These are phyloP conservation scores for Chlamydomonas reinhardtii DNA, from an alignment of 163 green algal species.

Conservation along the genomic window DNA sequence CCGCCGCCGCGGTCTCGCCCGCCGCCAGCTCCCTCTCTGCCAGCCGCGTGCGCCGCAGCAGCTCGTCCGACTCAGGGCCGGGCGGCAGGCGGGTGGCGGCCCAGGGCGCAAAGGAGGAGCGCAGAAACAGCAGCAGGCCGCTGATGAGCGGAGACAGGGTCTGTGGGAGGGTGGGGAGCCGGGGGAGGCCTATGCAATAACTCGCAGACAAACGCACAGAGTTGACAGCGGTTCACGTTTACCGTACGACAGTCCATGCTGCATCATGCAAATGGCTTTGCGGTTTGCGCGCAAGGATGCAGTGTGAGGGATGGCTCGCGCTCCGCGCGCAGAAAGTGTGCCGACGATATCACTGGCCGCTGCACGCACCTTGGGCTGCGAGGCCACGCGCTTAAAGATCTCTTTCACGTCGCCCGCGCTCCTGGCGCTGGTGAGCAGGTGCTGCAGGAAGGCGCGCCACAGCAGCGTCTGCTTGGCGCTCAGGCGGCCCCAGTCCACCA, in stretches of 20 bases:
- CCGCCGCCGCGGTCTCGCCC: background rate
- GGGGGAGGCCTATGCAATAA: too few relatives aligned
- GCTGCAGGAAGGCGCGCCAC: constrained; percentile 54
- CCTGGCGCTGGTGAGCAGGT: constrained; percentile 36
- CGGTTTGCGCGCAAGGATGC: too few relatives aligned
- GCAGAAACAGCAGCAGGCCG: constrained; percentile 47
- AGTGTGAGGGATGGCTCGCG: too few relatives aligned
- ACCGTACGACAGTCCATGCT: too few relatives aligned
- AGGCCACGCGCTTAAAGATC: constrained; percentile 32
- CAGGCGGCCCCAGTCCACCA: constrained; percentile 27
- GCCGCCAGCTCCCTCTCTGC: constrained; percentile 46
- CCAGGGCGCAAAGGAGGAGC: constrained; percentile 44
- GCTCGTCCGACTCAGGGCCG: constrained; percentile 32
- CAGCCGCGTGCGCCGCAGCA: constrained; percentile 15
- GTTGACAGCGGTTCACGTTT: too few relatives aligned
- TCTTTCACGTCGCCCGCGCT: constrained; percentile 39
- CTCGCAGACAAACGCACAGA: too few relatives aligned
- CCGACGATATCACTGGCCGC: too few relatives aligned
- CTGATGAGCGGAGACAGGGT: constrained; percentile 9
- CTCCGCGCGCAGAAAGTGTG: too few relatives aligned
- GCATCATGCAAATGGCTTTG: too few relatives aligned
- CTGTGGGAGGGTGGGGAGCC: background rate
- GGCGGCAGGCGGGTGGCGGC: background rate
- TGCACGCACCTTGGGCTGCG: constrained; percentile 33
- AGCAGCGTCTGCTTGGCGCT: constrained; percentile 11